Percentiles rank a stretch among this genome's conserved stretches.
Evolutionary conservation across 169 alveolate species (phyloP).

Genomic region (Eimeria tenella): DNA sequence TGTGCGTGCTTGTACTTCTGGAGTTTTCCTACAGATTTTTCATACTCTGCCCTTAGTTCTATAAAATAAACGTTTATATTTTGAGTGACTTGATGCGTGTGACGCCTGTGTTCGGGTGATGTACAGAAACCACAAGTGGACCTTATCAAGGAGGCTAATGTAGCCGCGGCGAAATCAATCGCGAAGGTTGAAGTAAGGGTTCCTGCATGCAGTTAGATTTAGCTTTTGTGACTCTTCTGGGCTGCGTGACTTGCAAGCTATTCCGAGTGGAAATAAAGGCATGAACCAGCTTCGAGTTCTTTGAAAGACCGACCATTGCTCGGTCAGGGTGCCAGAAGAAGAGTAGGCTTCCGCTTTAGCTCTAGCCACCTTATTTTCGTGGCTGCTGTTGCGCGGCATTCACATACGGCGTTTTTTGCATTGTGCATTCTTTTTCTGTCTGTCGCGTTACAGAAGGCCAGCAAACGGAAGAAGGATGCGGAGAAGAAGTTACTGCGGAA

Average conservation of each 20-base stretch:
- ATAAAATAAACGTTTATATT: too few relatives aligned
- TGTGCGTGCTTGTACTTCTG: background rate
- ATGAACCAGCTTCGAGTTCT: too few relatives aligned
- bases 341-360: too few relatives aligned
- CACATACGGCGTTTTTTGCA: background rate
- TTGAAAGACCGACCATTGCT: too few relatives aligned
- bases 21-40: background rate
- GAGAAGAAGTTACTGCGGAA: conserved; percentile 17
- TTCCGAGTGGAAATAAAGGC: too few relatives aligned
- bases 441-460: background rate
- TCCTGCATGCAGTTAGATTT: background rate
- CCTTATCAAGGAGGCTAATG: conserved; percentile 43
- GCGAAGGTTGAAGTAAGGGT: conserved; percentile 28
- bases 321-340: too few relatives aligned
- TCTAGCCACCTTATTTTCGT: too few relatives aligned
- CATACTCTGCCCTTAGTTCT: too few relatives aligned
- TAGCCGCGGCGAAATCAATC: conserved; percentile 15
- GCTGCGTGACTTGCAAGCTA: too few relatives aligned
- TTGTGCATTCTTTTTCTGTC: background rate
- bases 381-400: background rate
- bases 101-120: background rate
- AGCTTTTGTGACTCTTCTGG: too few relatives aligned
- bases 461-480: conserved; percentile 15
- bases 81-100: too few relatives aligned
- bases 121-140: conserved; percentile 58